Conservation (phyloP, 2,329 filamentous ascomycete genomes). For the Cytospora piceicola region DNA sequence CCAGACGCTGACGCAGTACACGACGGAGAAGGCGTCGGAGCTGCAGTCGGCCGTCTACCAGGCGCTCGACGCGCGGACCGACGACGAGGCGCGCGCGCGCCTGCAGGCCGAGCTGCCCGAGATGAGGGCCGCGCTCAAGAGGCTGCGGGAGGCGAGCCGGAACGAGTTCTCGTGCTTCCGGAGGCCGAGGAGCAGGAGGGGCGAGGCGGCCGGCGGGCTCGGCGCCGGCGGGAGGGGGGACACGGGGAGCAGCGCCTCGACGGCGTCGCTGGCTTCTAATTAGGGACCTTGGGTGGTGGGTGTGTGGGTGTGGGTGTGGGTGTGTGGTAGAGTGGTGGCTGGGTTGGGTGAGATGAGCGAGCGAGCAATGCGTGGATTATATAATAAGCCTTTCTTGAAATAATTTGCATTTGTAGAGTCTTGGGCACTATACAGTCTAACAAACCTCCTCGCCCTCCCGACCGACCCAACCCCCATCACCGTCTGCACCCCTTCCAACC, state of each 20-base stretch:
- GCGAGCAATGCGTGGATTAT: not conserved
- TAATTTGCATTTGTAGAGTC: slow-evolving; percentile 21
- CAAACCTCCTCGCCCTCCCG: not conserved
- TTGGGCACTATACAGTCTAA: not conserved
- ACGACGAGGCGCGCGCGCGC: slow-evolving; percentile 78
- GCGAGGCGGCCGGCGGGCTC: slow-evolving; percentile 14
- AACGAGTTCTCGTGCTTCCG: slow-evolving; percentile 88
- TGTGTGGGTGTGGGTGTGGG: not conserved
- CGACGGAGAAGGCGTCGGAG: slow-evolving; percentile 78
- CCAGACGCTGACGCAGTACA: slow-evolving; percentile 89
- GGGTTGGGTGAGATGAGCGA: not conserved
- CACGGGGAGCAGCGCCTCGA: slow-evolving; percentile 23
- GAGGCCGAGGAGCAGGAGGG: slow-evolving; percentile 58
- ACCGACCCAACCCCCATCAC: not conserved
- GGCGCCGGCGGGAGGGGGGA: slow-evolving; percentile 9
- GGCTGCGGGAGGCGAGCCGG: slow-evolving; percentile 77
- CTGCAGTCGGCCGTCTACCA: slow-evolving; percentile 90
- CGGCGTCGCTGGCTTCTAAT: slow-evolving; percentile 14
- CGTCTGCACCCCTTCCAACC: not conserved
- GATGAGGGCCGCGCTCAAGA: slow-evolving; percentile 86
- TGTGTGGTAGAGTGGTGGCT: no score
- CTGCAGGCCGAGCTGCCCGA: slow-evolving; percentile 88
- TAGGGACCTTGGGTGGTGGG: not conserved
- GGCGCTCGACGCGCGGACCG: slow-evolving; percentile 85
- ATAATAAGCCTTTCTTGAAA: slow-evolving; percentile 7